Evolutionary conservation across 2,329 filamentous ascomycete genomes (phyloP), one percentile per base, ranked within the genome.

Genomic region (Esteya vermicola): DNA sequence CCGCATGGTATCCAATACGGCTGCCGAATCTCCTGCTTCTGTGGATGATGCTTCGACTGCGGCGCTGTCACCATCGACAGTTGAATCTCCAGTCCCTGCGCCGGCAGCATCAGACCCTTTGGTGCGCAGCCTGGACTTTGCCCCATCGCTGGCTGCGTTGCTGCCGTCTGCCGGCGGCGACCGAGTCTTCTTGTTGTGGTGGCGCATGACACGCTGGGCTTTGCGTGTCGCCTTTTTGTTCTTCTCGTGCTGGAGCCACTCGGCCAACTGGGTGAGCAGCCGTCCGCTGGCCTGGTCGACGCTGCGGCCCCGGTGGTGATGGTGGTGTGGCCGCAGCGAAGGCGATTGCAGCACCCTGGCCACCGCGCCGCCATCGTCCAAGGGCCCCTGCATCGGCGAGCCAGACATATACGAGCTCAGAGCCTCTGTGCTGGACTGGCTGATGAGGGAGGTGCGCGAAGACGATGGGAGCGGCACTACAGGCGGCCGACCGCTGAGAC

Each of bases 171-270:
- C 49, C 14, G 58, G 48, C 32, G 56, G 58, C 33, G 58, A 60
- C 43, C 58, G 59, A 40, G 60, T 58, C 53, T 60, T 67, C 50
- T 59, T 64, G 45, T 57, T 62, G 28, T 52, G 51, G 45, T 40
- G 10, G 49, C 41, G 44, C 51, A 48, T 30, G 54, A 54, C 57
- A 56, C 59, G 65, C 49, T 53, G 68, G 52, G 64, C 57, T 52
- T 68, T 75, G 38, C 68, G 67, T 9, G 66, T 59, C 30, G 70
- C 68, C 50, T 76, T 75, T 56, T 81, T 83, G 25, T 67, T 61
- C 53, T 79, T 81, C 59, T 95, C 86, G 37, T 79, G 73, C 50
- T 88, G 76, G 30, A 95, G 63, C 89, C 89, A 96, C 48, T 84
- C 76, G 21, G 74, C 70, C 13, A 95, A 77, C 53, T 93, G 84